Percentiles rank a stretch among this genome's conserved stretches.
phyloP scores from a whole-genome alignment of 2,329 filamentous ascomycete species.

The Hypoxylon sp. region DNA sequence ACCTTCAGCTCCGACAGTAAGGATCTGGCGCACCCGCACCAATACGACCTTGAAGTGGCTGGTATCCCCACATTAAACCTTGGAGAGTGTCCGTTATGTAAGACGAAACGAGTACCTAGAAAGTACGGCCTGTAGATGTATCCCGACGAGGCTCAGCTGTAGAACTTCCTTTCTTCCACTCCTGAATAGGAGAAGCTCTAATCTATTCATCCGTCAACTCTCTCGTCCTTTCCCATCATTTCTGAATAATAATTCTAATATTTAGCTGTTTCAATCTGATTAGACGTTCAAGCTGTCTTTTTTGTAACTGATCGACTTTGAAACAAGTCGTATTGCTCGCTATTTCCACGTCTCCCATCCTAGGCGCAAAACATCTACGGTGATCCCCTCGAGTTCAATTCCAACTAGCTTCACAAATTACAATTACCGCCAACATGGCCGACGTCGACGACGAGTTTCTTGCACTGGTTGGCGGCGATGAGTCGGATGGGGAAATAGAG shows the following conservation, averaged over 20 bases:
- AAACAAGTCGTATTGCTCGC: neutral
- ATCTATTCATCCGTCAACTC: neutral
- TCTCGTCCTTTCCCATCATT: neutral
- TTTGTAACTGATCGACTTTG: neutral
- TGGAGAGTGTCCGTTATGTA: neutral
- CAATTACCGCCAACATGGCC: slow-evolving; percentile 70
- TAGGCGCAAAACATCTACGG: neutral
- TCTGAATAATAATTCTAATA: neutral
- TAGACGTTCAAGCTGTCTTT: neutral
- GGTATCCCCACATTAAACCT: neutral
- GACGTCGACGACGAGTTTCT: slow-evolving; percentile 95
- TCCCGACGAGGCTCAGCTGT: slow-evolving; percentile 1
- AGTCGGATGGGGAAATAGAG: slow-evolving; percentile 67
- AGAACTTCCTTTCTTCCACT: neutral
- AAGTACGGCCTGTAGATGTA: neutral
- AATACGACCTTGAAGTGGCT: neutral
- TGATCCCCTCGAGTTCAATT: neutral
- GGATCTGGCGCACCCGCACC: neutral
- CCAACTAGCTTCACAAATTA: slow-evolving; percentile 3
- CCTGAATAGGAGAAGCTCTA: neutral
- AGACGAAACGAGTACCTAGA: neutral
- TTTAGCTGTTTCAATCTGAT: neutral
- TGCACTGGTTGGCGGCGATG: slow-evolving; percentile 85
- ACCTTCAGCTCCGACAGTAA: neutral
- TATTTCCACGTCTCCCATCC: slow-evolving; percentile 3